These are phyloP conservation scores for Citrus unshiu DNA, from an alignment of 345 rosid species.

Conservation along the genomic window DNA sequence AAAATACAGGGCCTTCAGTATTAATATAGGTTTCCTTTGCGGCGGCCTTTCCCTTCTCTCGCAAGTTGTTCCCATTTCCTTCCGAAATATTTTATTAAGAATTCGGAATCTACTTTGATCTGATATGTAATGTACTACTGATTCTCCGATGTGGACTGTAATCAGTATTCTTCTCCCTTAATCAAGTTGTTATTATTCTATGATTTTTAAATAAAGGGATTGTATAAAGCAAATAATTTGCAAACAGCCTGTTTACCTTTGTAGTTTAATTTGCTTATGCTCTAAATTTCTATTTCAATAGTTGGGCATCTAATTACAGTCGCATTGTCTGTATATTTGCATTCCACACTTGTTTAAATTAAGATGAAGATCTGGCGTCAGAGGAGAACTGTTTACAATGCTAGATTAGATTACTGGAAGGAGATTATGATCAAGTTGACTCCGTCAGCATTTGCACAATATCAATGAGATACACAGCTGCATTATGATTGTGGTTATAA, in stretches of 20 bases:
- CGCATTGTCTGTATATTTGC: not conserved
- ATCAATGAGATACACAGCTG: no score
- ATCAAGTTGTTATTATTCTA: not conserved
- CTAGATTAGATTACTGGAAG: no score
- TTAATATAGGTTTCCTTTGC: not conserved
- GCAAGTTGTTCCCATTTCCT: not conserved
- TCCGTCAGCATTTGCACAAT: no score
- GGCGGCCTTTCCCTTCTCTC: not conserved
- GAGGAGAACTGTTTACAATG: no score
- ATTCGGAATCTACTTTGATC: not conserved
- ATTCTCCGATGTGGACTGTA: not conserved
- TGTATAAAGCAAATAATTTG: not conserved
- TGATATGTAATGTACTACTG: not conserved
- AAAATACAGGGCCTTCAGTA: not conserved
- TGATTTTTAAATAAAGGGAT: not conserved
- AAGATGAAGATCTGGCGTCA: no score
- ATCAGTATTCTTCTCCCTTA: not conserved
- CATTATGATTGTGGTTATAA: no score
- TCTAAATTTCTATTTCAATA: not conserved
- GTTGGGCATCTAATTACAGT: no score
- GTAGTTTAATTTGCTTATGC: not conserved
- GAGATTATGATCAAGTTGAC: no score
- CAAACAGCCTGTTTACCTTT: not conserved
- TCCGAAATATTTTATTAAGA: constrained; percentile 8
- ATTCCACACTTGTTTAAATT: not conserved